Base-by-base conservation (phyloP, 768 basidiomycete genomes). In the Pulveroboletus frians region DNA sequence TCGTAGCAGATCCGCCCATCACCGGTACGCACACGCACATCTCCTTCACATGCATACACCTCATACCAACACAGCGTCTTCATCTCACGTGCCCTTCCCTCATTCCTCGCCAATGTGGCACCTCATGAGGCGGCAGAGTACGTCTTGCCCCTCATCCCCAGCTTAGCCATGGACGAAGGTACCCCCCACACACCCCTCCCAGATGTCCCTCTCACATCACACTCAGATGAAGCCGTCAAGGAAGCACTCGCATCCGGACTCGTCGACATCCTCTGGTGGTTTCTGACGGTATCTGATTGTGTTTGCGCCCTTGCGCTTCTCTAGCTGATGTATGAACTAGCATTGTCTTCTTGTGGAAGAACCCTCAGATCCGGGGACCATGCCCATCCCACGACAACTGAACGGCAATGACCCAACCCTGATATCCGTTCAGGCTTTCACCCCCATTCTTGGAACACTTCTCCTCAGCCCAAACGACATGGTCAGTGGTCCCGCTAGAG, bases 111-210 rank as follows among this genome's bases (percentile, higher is more conserved):
- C 49, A 74, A 84, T 40, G 86, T 96, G 44, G 75, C 86, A 15
- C 86, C 94, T 3, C 79, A 81, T 47, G 94, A 98, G 56, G 92
- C 92, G 5, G 83, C 92, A 57, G 88, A 92, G 66, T 98, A 95
- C 62, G 90, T 98, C 49, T 71, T 95, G 17, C 94, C 94, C 1
- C 79, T 96, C n/a, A 77, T 98, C 49, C 85, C 79, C 43, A 79
- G 78, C 37, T 79, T 97, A 26, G 90, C 90, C 9, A 81, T 87
- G 68, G 92, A 94, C 61, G 83, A 90, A 64, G 91, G 91, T 90
- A 53, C 37, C 67, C 67, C 26, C 1, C 46, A 26, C 51, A 30
- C 42, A 29, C 46, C 31, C 46, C 52, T 37, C 39, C 38, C 21
- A 13, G 8, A 15, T 30, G 15, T 35, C 1, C 38, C 29, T 47